Evolutionary conservation across 2,329 filamentous ascomycete genomes (phyloP), one percentile per base, ranked within the genome.

Genomic region (Fusarium sp.): DNA sequence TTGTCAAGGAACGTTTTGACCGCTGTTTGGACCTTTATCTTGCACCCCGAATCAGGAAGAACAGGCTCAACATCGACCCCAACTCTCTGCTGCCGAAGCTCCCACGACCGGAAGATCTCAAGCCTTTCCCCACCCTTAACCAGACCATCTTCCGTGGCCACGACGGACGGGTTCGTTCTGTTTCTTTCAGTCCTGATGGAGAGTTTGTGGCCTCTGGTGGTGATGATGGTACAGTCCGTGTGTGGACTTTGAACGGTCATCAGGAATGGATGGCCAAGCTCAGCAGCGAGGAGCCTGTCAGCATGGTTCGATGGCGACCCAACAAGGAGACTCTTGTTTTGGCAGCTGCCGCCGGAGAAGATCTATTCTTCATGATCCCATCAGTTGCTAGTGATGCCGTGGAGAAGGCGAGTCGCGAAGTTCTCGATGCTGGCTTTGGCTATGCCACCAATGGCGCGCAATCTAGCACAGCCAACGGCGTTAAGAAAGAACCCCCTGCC

Each of bases 1-100:
- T 98, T 73, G 90, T 99, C 79, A 97, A 98, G 81, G 96, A 99
- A 81, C 91, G 95, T 73, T 99, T 99, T 75, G 95, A 99, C 80
- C 88, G 97, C 71, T 98, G 94, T 79, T 84, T 99, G 73, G 97
- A 99, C 81, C 87, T 99, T 20, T 99, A 99, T 80, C 87, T 99
- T 64, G 96, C 97, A 18, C 96, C 97, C 49, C 88, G 96, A 77
- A 90, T 99, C 60, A 90, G 95, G 65, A 92, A 97, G 80, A 98
- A 95, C 83, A 92, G 95, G 80, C 89, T 99, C 77, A 97, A 98
- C 82, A 98, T 99, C 77, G 96, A 99, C 76, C 96, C 96, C 5
- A 92, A 92, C 80, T 97, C 94, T 40, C 85, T 99, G 53, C 87
- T 99, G 38, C 95, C 96, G 15, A 98, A 98, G 79, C 86, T 99